Evolutionary conservation across 306 rosid species (phyloP).

Genomic region (Quercus variabilis): DNA sequence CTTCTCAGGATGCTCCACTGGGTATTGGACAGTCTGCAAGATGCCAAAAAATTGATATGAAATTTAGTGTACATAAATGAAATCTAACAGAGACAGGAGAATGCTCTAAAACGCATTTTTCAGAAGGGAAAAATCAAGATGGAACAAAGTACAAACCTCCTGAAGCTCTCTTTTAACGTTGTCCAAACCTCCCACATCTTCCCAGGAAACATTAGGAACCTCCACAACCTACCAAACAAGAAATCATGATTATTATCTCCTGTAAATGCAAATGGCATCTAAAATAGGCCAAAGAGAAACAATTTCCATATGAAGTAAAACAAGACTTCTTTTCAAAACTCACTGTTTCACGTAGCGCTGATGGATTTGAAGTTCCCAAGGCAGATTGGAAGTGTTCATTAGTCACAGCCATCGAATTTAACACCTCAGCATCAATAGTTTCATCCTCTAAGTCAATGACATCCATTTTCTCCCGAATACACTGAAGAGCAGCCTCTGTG

Average conservation of each 20-base stretch:
- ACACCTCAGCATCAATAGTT: conserved; percentile 65
- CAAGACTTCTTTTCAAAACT: conserved; percentile 13
- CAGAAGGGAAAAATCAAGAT: not conserved
- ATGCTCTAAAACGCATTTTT: not conserved
- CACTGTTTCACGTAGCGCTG: conserved; percentile 76
- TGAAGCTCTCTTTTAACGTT: conserved; percentile 70
- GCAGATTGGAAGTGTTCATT: conserved; percentile 65
- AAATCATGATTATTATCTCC: conserved; percentile 3
- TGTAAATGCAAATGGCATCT: conserved; percentile 2
- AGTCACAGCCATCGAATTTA: conserved; percentile 65
- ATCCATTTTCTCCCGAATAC: conserved; percentile 72
- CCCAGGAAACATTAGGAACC: conserved; percentile 72
- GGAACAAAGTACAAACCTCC: conserved; percentile 39
- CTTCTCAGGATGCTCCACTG: conserved; percentile 81
- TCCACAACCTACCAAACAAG: conserved; percentile 58
- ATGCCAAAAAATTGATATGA: not conserved
- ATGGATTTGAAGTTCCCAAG: conserved; percentile 55
- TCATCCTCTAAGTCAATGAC: conserved; percentile 69
- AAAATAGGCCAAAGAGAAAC: not conserved
- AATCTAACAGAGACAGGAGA: not conserved
- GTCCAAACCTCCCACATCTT: conserved; percentile 61
- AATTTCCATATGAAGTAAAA: not conserved
- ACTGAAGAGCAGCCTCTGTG: conserved; percentile 74
- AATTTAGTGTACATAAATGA: not conserved
- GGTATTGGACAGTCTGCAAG: conserved; percentile 63